Conservation (phyloP, 164 flowering plant species). For the Magnolia changhungtana region DNA sequence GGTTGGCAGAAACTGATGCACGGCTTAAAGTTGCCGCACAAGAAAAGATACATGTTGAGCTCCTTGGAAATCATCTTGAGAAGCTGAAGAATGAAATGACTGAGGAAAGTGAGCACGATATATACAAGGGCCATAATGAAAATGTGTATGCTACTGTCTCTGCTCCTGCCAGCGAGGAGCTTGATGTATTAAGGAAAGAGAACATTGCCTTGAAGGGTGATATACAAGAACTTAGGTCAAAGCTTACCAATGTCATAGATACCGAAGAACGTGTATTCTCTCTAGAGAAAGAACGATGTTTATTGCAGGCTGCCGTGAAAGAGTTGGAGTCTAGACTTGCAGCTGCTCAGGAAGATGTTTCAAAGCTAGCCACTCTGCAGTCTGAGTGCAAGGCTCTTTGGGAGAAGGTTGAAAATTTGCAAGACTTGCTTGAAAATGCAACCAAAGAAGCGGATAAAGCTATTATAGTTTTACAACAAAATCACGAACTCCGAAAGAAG, state of each 20-base stretch:
- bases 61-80: conserved; percentile 65
- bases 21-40: conserved; percentile 73
- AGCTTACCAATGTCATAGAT: conserved; percentile 43
- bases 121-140: conserved; percentile 15
- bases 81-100: conserved; percentile 54
- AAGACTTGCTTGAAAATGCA: conserved; percentile 64
- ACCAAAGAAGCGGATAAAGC: conserved; percentile 88
- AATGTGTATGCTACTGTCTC: conserved; percentile 13
- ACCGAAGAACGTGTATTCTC: conserved; percentile 58
- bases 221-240: conserved; percentile 46
- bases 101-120: conserved; percentile 19
- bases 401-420: conserved; percentile 70
- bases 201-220: conserved; percentile 61
- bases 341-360: conserved; percentile 65
- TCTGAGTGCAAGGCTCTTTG: conserved; percentile 57
- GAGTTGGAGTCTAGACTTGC: conserved; percentile 61
- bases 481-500: conserved; percentile 76
- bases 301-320: conserved; percentile 50
- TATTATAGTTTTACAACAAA: conserved; percentile 59
- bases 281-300: conserved; percentile 61
- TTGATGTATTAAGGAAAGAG: conserved; percentile 55
- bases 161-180: conserved; percentile 51
- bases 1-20: conserved; percentile 88
- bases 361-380: conserved; percentile 54
- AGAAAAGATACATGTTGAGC: conserved; percentile 75